Evolutionary conservation across 257 asterid species (phyloP), one percentile per base, ranked within the genome.

Genomic region (Scutellaria galericulata): DNA sequence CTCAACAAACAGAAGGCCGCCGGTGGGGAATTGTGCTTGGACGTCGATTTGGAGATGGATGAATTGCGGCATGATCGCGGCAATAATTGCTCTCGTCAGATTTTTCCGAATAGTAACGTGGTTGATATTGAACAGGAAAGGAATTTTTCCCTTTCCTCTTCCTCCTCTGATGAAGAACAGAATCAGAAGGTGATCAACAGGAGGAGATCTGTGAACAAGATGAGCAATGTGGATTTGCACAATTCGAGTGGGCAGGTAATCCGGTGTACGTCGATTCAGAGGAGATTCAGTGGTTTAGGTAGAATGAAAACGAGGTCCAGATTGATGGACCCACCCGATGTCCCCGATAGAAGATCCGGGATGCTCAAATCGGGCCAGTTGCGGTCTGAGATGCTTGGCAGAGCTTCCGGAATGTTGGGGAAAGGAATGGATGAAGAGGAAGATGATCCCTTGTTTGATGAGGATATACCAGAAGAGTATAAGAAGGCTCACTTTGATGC

Each of bases 41-140:
- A 91, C 74, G 83, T 86, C 74, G 93, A 89, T 62, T 48, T 89
- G 75, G 97, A 91, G 18, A 86, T 89, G 95, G 84, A 86, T 1
- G 93, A 87, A 53, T 54, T 87, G 54, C 83, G 82, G 58, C 73
- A 11, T 7, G 68, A 74, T 18, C 64, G 69, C 1, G 24, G 22
- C 1, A 18, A 5, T 24, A 24, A 24, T 24, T 24, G 27, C 37
- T 31, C 37, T 31, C 37, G 37, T 31, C 37, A 31, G 37, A 31
- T 31, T 31, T 31, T 31, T 31, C 37, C 2, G 5, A 31, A 42
- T 3, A 14, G 37, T 11, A 68, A 77, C 2, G 81, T 77, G 51
- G 82, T 79, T 7, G 89, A 87, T 51, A 83, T 85, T 52, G 83
- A 81, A 7, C 76, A 65, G 20, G 70, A 64, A 14, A 73, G 44